A percentile compares a stretch with the other conserved stretches of the same genome.
phyloP scores from a whole-genome alignment of 768 basidiomycete species.

The Rickenella mellea region DNA sequence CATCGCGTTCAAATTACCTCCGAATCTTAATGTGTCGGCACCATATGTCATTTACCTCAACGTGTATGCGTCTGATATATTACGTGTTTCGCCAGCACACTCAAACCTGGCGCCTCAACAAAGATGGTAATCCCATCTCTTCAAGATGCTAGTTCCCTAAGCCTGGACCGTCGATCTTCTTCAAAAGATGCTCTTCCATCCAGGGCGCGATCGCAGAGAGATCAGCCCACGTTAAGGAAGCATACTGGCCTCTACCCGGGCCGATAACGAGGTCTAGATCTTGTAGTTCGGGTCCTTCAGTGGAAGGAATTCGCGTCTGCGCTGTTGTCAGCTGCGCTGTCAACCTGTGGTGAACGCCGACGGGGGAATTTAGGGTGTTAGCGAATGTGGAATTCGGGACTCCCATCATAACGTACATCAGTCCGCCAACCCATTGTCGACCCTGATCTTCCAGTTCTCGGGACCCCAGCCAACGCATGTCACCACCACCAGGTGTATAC shows the following conservation, averaged over 20 bases:
- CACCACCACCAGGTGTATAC: conserved; percentile 59
- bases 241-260: conserved; percentile 47
- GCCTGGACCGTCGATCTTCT: conserved; percentile 61
- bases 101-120: too few relatives aligned
- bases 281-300: conserved; percentile 28
- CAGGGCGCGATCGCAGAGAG: conserved; percentile 68
- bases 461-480: conserved; percentile 50
- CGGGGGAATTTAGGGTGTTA: background rate
- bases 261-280: conserved; percentile 40
- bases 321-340: conserved; percentile 48
- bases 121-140: too few relatives aligned
- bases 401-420: conserved; percentile 54
- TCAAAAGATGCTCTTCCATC: conserved; percentile 59
- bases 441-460: conserved; percentile 47
- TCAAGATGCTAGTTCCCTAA: conserved; percentile 53
- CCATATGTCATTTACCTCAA: too few relatives aligned
- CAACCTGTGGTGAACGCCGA: conserved; percentile 33
- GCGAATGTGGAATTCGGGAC: too few relatives aligned
- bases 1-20: too few relatives aligned
- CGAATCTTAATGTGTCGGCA: too few relatives aligned
- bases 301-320: conserved; percentile 26
- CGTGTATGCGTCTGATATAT: too few relatives aligned
- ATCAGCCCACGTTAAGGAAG: conserved; percentile 63
- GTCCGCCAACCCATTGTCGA: conserved; percentile 62
- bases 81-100: too few relatives aligned